A percentile compares a stretch with the other conserved stretches of the same genome.
phyloP scores from a whole-genome alignment of 768 basidiomycete genomes.

The Mrakia hoshinonis region DNA sequence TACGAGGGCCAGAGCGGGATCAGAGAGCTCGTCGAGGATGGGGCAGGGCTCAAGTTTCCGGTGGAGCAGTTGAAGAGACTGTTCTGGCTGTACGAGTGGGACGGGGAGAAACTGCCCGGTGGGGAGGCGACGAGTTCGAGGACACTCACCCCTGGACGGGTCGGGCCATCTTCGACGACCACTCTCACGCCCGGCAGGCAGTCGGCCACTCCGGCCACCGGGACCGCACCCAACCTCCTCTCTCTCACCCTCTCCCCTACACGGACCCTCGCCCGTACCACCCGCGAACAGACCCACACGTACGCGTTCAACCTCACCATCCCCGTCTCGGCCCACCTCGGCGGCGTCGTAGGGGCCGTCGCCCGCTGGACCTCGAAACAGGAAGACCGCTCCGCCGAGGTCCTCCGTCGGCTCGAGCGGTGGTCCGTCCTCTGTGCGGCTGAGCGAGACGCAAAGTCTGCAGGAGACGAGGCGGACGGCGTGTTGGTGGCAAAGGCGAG shows the following conservation, averaged over 20 bases:
- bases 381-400: slow-evolving; percentile 5
- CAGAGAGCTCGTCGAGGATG: slow-evolving; percentile 23
- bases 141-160: background rate
- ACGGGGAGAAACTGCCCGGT: background rate
- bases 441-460: background rate
- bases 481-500: background rate
- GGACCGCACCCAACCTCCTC: background rate
- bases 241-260: slow-evolving; percentile 23
- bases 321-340: background rate
- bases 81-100: slow-evolving; percentile 28
- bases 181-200: background rate
- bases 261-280: slow-evolving; percentile 15
- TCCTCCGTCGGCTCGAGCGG: slow-evolving; percentile 11
- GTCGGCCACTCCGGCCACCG: background rate
- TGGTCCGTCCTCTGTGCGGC: slow-evolving; percentile 11
- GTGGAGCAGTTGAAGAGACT: slow-evolving; percentile 19
- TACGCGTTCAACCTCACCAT: slow-evolving; percentile 27
- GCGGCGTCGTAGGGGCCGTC: slow-evolving; percentile 27
- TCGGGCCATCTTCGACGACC: too few species aligned
- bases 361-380: slow-evolving; percentile 20
- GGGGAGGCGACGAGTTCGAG: background rate
- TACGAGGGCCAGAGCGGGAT: slow-evolving; percentile 24
- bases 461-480: background rate
- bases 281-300: slow-evolving; percentile 18
- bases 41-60: slow-evolving; percentile 20